phyloP scores from a whole-genome alignment of 371 early-diverging fungal species.

The Mucor velutinosus region DNA sequence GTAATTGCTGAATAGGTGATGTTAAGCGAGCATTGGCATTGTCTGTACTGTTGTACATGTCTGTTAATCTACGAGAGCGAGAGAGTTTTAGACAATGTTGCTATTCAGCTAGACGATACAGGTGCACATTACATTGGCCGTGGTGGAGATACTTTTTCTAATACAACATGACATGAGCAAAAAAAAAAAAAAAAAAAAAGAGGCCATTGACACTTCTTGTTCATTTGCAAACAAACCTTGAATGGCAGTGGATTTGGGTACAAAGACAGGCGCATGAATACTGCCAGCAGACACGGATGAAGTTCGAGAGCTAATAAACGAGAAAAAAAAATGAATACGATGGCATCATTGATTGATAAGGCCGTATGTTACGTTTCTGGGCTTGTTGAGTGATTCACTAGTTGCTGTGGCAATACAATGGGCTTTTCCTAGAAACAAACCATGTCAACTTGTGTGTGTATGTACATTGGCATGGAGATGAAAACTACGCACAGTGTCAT shows the following conservation, averaged over 20 bases:
- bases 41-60: background rate
- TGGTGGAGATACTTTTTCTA: conserved; percentile 1
- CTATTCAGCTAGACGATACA: background rate
- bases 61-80: background rate
- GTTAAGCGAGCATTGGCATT: background rate
- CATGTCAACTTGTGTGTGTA: background rate
- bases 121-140: conserved; percentile 3
- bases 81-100: background rate
- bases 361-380: background rate
- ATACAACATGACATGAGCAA: background rate
- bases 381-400: background rate
- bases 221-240: conserved; percentile 27
- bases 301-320: background rate
- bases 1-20: background rate
- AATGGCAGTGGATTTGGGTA: conserved; percentile 52
- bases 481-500: conserved; percentile 61
- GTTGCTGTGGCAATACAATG: conserved; percentile 12
- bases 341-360: background rate
- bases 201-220: too few species aligned
- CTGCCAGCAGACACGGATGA: conserved; percentile 56
- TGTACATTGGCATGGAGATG: background rate
- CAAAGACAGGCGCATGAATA: conserved; percentile 67
- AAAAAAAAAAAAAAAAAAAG: background rate
- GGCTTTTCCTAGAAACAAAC: conserved; percentile 7
- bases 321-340: background rate